These are phyloP conservation scores for Huntiella savannae DNA, from an alignment of 2,329 filamentous ascomycete species.

Conservation along the genomic window DNA sequence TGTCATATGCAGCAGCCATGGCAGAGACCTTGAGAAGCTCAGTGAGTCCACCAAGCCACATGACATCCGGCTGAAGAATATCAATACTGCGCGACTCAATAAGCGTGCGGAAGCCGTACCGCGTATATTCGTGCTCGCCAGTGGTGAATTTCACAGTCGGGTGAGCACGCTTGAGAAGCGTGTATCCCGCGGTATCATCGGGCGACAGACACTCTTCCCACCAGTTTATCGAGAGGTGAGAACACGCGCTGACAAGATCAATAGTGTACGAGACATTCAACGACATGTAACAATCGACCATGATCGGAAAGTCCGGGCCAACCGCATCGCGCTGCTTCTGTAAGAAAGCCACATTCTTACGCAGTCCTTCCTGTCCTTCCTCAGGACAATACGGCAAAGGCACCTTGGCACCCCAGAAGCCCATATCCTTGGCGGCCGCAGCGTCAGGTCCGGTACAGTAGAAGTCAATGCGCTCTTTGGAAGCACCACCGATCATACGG, in stretches of 20 bases:
- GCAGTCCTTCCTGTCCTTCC: slow-evolving; percentile 62
- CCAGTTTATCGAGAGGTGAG: slow-evolving; percentile 82
- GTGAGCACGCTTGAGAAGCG: slow-evolving; percentile 75
- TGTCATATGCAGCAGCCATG: slow-evolving; percentile 81
- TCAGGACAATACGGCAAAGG: slow-evolving; percentile 78
- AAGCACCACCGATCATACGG: slow-evolving; percentile 83
- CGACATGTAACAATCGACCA: slow-evolving; percentile 96
- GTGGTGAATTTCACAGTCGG: slow-evolving; percentile 87
- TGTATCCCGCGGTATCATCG: slow-evolving; percentile 82
- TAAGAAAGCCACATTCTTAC: slow-evolving; percentile 80
- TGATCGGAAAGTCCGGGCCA: slow-evolving; percentile 76
- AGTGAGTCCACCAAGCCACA: slow-evolving; percentile 91
- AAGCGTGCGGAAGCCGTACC: slow-evolving; percentile 87
- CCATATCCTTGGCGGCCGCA: slow-evolving; percentile 60
- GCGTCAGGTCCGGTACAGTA: slow-evolving; percentile 90
- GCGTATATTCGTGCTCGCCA: slow-evolving; percentile 86
- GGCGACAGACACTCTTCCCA: slow-evolving; percentile 89
- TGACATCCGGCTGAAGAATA: slow-evolving; percentile 88
- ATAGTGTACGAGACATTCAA: slow-evolving; percentile 86
- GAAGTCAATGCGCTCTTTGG: slow-evolving; percentile 64
- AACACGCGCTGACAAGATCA: slow-evolving; percentile 66
- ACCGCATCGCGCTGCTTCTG: slow-evolving; percentile 67
- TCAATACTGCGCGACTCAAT: slow-evolving; percentile 82
- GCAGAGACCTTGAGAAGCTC: slow-evolving; percentile 78
- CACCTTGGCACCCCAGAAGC: slow-evolving; percentile 82